Evolutionary conservation across 805 yeast genomes (phyloP), one percentile per base, ranked within the genome.

Genomic region (Torulaspora franciscae): DNA sequence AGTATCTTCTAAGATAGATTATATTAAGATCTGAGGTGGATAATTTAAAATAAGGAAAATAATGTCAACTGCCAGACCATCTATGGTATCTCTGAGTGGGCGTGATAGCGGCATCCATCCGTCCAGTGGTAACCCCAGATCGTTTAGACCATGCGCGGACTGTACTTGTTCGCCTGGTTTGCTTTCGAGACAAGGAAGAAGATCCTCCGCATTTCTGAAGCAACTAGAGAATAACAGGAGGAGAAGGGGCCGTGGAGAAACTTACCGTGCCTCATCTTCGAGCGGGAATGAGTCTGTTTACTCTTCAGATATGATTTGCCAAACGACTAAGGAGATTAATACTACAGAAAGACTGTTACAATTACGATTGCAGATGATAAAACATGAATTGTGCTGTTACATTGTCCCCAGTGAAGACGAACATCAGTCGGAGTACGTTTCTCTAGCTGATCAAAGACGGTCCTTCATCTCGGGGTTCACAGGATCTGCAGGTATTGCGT

Each of bases 401-500:
- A 72, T 80, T 23, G 77, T 86, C 7, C 88, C 91, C 15, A 81
- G 95, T 32, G 96, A 88, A 62, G 99, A 91, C 61, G 95, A 86
- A 56, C 99, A 91, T 64, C 91, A 85, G 64, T 80, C 90, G 23
- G 99, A 91, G 67, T 90, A 90, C 57, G 91, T 91, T 6, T 76
- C 93, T 0, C 68, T 75, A 1, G 78, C 83, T 10, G 98, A 91
- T 63, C 86, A 83, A 61, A 77, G 96, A 55, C 73, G 97, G 46
- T 83, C 79, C 43, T 91, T 75, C 56, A 83, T 91, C 23, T 76
- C 90, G 6, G 97, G 89, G 0, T 91, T 91, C 67, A 83, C 91
- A 9, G 99, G 98, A 0, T 81, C 91, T 39, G 95, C 97, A 2
- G 99, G 98, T 19, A 70, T 87, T 17, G 97, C 96, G 1, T 75